phyloP scores from a whole-genome alignment of 495 filamentous ascomycete species.

The Chlorociboria aeruginascens region DNA sequence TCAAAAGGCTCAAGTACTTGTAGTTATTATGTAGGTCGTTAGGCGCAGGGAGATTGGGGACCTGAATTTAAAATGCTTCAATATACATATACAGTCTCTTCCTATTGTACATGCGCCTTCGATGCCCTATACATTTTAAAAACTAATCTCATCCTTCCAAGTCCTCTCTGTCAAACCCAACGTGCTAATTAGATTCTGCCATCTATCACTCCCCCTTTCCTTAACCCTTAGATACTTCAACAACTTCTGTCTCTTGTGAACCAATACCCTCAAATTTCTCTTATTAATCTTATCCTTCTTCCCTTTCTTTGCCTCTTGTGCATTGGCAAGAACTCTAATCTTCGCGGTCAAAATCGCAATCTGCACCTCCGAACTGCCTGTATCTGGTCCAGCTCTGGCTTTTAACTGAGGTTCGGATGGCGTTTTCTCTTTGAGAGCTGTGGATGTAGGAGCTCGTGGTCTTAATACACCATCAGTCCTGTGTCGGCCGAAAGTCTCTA shows the following conservation, averaged over 20 bases:
- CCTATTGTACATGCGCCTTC: slow-evolving; percentile 22
- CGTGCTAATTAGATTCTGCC: slow-evolving; percentile 67
- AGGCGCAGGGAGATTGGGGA: slow-evolving; percentile 17
- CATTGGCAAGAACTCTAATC: slow-evolving; percentile 66
- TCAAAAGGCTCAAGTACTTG: neutral
- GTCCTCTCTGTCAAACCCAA: slow-evolving; percentile 77
- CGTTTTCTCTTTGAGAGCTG: slow-evolving; percentile 6
- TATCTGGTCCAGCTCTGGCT: slow-evolving; percentile 74
- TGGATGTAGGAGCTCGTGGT: slow-evolving; percentile 29
- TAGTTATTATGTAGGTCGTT: slow-evolving; percentile 11
- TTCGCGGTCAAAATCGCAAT: slow-evolving; percentile 94
- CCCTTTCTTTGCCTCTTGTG: slow-evolving; percentile 39
- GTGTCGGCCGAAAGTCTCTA: slow-evolving; percentile 83
- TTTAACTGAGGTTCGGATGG: slow-evolving; percentile 9
- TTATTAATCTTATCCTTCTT: slow-evolving; percentile 84
- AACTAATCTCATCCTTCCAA: slow-evolving; percentile 75
- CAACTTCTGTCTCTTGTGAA: slow-evolving; percentile 83
- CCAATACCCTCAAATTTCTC: slow-evolving; percentile 70
- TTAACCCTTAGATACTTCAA: slow-evolving; percentile 74
- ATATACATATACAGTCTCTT: neutral
- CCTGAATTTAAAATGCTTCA: slow-evolving; percentile 8
- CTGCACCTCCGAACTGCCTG: slow-evolving; percentile 89
- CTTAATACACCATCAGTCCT: slow-evolving; percentile 62
- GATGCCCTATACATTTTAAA: slow-evolving; percentile 33
- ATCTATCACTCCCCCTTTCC: slow-evolving; percentile 83